Percentiles rank a stretch among this genome's conserved stretches.
Conservation (phyloP, 164 flowering plant genomes). For the Houttuynia cordata region DNA sequence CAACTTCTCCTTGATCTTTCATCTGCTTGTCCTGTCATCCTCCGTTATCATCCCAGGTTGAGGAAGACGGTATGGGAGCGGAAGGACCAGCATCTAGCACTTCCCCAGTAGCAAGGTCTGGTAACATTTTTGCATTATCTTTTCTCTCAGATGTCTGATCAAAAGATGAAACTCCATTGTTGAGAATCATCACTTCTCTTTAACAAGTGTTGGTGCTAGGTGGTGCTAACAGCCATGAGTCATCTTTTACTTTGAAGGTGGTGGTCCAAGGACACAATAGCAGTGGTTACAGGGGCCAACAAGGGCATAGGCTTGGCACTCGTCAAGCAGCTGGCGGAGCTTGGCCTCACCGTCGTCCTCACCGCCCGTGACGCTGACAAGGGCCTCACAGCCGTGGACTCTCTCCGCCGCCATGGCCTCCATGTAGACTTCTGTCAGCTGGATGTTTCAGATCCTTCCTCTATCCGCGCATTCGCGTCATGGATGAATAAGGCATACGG, state of each 20-base stretch:
- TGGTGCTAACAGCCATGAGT: no score
- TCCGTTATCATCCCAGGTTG: no score
- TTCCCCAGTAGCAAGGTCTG: no score
- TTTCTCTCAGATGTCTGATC: no score
- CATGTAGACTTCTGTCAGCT: constrained; percentile 32
- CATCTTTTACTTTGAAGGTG: constrained; percentile 26
- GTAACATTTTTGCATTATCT: no score
- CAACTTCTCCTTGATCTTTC: no score
- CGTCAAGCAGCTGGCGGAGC: constrained; percentile 46
- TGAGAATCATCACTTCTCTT: no score
- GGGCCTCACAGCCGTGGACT: constrained; percentile 41
- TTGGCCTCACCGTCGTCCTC: constrained; percentile 58
- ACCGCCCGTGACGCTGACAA: constrained; percentile 51
- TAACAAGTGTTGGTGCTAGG: no score
- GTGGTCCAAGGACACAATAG: constrained; percentile 69
- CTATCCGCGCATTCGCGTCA: constrained; percentile 38
- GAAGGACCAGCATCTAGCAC: no score
- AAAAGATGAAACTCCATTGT: no score
- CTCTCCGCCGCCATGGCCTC: constrained; percentile 27
- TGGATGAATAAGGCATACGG: constrained; percentile 31
- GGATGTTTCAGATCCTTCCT: constrained; percentile 45
- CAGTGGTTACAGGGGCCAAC: constrained; percentile 77
- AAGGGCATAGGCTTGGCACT: constrained; percentile 71
- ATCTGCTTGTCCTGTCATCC: no score
- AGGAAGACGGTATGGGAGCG: no score